Evolutionary conservation across 2,329 filamentous ascomycete species (phyloP), one percentile per base, ranked within the genome.

Genomic region (Elsinoe necatrix): DNA sequence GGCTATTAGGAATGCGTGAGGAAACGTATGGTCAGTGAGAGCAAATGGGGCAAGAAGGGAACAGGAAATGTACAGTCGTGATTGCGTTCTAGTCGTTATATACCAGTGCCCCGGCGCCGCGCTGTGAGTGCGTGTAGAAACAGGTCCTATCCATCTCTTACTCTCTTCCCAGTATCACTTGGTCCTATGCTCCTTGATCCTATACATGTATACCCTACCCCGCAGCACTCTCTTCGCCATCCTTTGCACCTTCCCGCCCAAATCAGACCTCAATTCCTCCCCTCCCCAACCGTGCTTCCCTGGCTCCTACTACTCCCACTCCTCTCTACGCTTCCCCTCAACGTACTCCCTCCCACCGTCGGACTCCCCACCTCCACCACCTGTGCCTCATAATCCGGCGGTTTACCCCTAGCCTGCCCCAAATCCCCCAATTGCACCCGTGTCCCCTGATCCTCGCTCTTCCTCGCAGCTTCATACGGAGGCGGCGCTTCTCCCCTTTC

Each of bases 401-500:
- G 73, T 60, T 72, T 71, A 23, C 34, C 11, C 9, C 50, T 55
- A 25, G 4, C 39, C 9, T 59, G 56, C 1, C 54, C 51, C 25
- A 14, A 39, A 48, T n/a, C 61, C 57, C 18, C 57, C 57, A n/a
- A 34, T 14, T 14, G 4, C 34, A 37, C 5, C n/a, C n/a, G n/a
- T n/a, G 11, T 31, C 34, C 55, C n/a, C 58, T 57, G 7, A 59
- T 58, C 43, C 63, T 63, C 62, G 12, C 67, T 63, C 21, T 58
- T 61, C 59, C 70, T 71, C 0, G 57, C n/a, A n/a, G n/a, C 71
- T 62, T 63, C 72, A 65, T 86, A 86, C 0, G 83, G 81, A 48
- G 83, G 83, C 51, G 83, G 83, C 8, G 82, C 80, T 66, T 85
- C 81, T 25, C 83, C 83, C 42, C 77, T 68, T 69, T 85, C 82